Evolutionary conservation across 257 asterid genomes (phyloP), one percentile per base, ranked within the genome.

Genomic region (Ehretia macrophylla): DNA sequence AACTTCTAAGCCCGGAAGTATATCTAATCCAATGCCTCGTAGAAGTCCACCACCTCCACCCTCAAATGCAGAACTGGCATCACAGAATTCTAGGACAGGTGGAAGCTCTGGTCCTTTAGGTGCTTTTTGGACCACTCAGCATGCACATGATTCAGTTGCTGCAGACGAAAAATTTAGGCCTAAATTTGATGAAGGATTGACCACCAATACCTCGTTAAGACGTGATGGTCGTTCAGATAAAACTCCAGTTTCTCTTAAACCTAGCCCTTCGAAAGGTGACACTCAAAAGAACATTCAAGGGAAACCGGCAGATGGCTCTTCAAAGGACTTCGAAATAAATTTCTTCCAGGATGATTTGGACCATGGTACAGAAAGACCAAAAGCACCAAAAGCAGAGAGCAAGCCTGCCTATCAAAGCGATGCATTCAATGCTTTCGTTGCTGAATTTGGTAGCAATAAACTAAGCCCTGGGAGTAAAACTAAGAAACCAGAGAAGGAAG

Each of bases 11-110:
- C 84, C 81, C 69, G 75, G 79, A 22, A 79, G 69, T 75, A 91
- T 84, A 74, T 68, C 86, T 69, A 79, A 75, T 68, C 94, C 88
- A 18, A 67, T 81, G 81, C 96, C 98, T 69, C 90, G 95, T 58
- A 77, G 95, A 76, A 84, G 74, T 66, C 90, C 98, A 49, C 98
- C 98, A 51, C 94, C 91, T 51, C 94, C 95, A 64, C 90, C 96
- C 69, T 62, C 85, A 14, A 51, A 85, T 56, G 81, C 82, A 59
- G 84, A 79, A 40, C 72, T 84, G n/a, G 65, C 81, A 16, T 63
- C 77, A 65, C 78, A 72, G 42, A 81, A 71, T 79, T 59, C 79
- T 13, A 79, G 72, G 72, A 55, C 81, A 51, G 70, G 68, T 23
- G 95, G 86, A 51, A 73, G 59, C 47, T 59, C 71, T 37, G 82